Conservation (phyloP, 495 filamentous ascomycete genomes). For the Penicillium argentinense region DNA sequence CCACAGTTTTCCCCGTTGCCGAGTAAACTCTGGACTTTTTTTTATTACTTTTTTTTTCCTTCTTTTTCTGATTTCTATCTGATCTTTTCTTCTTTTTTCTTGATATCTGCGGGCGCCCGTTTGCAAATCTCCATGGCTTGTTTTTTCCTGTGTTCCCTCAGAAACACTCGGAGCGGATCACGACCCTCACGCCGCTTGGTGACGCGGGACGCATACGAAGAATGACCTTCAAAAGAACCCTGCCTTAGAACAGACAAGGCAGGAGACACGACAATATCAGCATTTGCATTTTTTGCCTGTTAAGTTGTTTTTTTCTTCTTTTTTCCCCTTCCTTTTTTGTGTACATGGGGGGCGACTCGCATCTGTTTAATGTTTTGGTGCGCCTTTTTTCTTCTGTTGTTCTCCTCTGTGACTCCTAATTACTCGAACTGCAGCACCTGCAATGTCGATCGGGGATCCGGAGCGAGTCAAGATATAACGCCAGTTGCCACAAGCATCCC, state of each 20-base stretch:
- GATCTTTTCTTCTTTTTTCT: conserved; percentile 19
- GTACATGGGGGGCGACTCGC: conserved; percentile 1
- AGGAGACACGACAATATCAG: conserved; percentile 45
- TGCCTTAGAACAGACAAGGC: conserved; percentile 28
- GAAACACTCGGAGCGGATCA: conserved; percentile 17
- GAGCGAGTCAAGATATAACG: background rate
- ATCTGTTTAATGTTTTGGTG: conserved; percentile 1
- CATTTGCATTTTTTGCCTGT: conserved; percentile 46
- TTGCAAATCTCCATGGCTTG: conserved; percentile 38
- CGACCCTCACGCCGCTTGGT: conserved; percentile 22
- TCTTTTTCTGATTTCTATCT: conserved; percentile 11
- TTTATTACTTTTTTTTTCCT: conserved; percentile 25
- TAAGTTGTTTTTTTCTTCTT: conserved; percentile 33
- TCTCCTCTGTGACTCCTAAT: background rate
- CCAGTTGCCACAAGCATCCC: background rate
- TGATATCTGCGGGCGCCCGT: conserved; percentile 35
- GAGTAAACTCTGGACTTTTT: conserved; percentile 12
- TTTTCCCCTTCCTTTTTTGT: conserved; percentile 9
- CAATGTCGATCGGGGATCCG: background rate
- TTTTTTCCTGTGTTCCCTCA: conserved; percentile 25
- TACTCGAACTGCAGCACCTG: background rate
- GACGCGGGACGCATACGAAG: conserved; percentile 37
- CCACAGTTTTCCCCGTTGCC: conserved; percentile 15
- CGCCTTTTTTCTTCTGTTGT: background rate
- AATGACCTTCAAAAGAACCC: conserved; percentile 35